Conservation (phyloP, 2,329 filamentous ascomycete species). For the Capronia americana region DNA sequence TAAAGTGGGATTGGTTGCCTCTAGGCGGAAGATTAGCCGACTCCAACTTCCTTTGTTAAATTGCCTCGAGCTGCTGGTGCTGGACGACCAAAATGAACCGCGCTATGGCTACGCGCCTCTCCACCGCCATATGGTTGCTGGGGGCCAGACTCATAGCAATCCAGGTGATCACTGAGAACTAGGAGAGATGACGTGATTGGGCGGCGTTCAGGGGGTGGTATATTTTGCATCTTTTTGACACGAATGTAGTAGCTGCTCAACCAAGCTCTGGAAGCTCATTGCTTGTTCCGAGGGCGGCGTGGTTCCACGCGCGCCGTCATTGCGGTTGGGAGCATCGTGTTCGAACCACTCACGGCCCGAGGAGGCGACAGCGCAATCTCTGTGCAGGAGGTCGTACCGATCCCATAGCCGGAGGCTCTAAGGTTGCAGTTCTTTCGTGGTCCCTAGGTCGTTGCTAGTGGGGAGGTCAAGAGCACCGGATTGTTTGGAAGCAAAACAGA, state of each 20-base stretch:
- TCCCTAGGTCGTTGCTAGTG: not conserved
- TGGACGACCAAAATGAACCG: constrained; percentile 2
- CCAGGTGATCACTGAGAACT: not conserved
- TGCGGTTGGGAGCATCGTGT: not conserved
- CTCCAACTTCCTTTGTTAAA: constrained; percentile 15
- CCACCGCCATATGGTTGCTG: constrained; percentile 12
- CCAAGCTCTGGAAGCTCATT: not conserved
- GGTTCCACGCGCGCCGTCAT: constrained; percentile 4
- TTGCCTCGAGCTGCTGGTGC: not conserved
- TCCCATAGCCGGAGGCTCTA: not conserved
- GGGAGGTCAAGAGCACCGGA: constrained; percentile 9
- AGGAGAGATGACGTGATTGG: constrained; percentile 14
- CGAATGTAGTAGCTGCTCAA: constrained; percentile 4
- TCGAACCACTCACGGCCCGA: not conserved
- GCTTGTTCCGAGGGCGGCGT: constrained; percentile 2
- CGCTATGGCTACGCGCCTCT: constrained; percentile 4
- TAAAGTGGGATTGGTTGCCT: constrained; percentile 9
- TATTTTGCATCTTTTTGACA: not conserved
- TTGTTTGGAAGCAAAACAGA: constrained; percentile 17
- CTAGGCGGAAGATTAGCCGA: constrained; percentile 4
- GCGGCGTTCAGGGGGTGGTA: not conserved
- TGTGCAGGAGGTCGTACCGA: constrained; percentile 6
- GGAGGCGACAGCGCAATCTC: constrained; percentile 13
- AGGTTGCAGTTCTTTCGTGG: not conserved
- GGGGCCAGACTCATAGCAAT: constrained; percentile 15